Percentiles rank a stretch among this genome's conserved stretches.
Conservation (phyloP, 208 protist genomes). For the Balamuthia mandrillaris region DNA sequence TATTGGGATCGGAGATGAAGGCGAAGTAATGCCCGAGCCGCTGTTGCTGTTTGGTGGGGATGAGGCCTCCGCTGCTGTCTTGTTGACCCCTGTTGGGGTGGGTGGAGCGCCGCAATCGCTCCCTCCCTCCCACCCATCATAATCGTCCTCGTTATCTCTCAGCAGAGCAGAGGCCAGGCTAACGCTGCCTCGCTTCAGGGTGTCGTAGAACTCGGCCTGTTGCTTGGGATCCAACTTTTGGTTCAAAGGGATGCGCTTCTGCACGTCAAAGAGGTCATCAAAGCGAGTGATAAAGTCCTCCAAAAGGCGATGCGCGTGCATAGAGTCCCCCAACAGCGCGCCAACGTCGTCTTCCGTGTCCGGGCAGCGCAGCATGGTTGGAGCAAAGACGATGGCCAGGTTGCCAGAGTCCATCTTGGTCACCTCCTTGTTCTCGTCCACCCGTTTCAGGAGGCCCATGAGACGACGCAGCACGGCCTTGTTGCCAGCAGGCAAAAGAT, state of each 20-base stretch:
- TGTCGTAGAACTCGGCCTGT: slow-evolving; percentile 12
- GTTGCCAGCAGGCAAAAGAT: slow-evolving; percentile 6
- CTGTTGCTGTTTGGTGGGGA: no score
- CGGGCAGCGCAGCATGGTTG: slow-evolving; percentile 6
- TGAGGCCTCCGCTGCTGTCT: no score
- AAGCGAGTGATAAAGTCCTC: slow-evolving; percentile 24
- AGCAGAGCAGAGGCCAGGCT: slow-evolving; percentile 12
- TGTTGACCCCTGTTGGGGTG: no score
- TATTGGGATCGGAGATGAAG: no score
- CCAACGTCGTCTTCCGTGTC: neutral
- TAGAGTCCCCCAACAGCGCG: neutral
- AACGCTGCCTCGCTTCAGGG: slow-evolving; percentile 13
- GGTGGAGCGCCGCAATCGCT: no score
- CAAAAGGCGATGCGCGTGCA: slow-evolving; percentile 23
- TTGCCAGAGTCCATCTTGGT: slow-evolving; percentile 31
- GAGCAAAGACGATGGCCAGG: slow-evolving; percentile 23
- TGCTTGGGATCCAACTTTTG: neutral
- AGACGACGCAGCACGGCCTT: slow-evolving; percentile 15
- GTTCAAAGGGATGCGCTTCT: neutral
- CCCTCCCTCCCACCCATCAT: no score
- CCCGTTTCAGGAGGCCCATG: neutral
- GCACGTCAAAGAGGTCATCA: neutral
- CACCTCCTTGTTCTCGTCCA: neutral
- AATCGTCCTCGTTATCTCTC: no score
- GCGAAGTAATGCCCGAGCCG: no score